Evolutionary conservation across 2,329 filamentous ascomycete species (phyloP).

Genomic region (Botryotinia calthae): DNA sequence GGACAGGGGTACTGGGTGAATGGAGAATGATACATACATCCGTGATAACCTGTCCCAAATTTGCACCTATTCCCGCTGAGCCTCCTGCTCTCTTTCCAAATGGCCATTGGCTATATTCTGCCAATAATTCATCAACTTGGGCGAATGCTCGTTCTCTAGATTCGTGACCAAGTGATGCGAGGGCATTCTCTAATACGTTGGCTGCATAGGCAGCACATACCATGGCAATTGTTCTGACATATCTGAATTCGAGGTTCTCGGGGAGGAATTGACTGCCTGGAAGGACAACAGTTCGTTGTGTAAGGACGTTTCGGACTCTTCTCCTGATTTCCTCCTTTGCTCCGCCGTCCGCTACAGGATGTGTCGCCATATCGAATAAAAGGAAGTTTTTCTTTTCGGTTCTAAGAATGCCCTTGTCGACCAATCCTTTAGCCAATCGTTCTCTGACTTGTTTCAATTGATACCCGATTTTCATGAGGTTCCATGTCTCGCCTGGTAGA

Average conservation of each 20-base stretch:
- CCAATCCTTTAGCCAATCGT: slow-evolving; percentile 91
- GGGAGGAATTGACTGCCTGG: slow-evolving; percentile 84
- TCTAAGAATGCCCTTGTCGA: slow-evolving; percentile 97
- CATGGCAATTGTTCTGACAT: slow-evolving; percentile 89
- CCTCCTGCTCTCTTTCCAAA: slow-evolving; percentile 79
- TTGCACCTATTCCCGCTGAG: slow-evolving; percentile 81
- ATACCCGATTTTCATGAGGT: slow-evolving; percentile 99
- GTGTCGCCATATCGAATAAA: slow-evolving; percentile 99
- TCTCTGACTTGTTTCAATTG: slow-evolving; percentile 99
- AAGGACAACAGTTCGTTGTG: slow-evolving; percentile 89
- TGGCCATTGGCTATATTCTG: slow-evolving; percentile 96
- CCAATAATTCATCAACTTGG: slow-evolving; percentile 92
- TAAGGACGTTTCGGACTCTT: slow-evolving; percentile 88
- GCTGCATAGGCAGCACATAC: slow-evolving; percentile 97
- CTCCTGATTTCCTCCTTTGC: slow-evolving; percentile 97
- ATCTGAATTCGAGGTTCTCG: slow-evolving; percentile 91
- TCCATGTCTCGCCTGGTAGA: slow-evolving; percentile 89
- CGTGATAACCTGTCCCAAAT: slow-evolving; percentile 79
- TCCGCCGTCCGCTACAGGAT: slow-evolving; percentile 91
- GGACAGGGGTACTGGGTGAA: slow-evolving; percentile 24
- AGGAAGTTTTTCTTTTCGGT: slow-evolving; percentile 99
- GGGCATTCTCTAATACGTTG: slow-evolving; percentile 96
- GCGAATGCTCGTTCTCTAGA: slow-evolving; percentile 91
- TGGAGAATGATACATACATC: slow-evolving; percentile 52
- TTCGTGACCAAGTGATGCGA: slow-evolving; percentile 91